phyloP scores from a whole-genome alignment of 2,329 filamentous ascomycete genomes.

The Aspergillus proliferans region DNA sequence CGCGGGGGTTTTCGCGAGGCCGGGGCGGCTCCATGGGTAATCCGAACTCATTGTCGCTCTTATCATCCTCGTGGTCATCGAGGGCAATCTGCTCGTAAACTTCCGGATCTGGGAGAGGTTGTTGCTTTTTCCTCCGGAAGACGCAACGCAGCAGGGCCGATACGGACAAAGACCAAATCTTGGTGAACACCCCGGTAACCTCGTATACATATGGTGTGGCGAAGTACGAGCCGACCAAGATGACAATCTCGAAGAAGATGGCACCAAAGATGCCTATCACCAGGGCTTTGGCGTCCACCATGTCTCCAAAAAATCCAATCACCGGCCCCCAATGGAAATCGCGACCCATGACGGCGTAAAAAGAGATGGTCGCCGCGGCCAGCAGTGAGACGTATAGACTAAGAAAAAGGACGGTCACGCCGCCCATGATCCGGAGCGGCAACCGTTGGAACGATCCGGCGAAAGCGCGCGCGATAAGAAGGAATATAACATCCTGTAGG shows the following conservation, averaged over 20 bases:
- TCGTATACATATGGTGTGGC: conserved; percentile 13
- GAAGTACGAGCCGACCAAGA: conserved; percentile 10
- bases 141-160: background rate
- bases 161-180: conserved; percentile 1
- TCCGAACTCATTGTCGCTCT: conserved; percentile 17
- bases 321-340: conserved; percentile 20
- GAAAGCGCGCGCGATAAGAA: conserved; percentile 9
- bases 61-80: conserved; percentile 17
- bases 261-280: conserved; percentile 13
- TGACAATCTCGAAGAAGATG: conserved; percentile 11
- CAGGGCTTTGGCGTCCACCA: conserved; percentile 17
- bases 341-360: conserved; percentile 12
- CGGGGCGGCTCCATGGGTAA: conserved; percentile 10
- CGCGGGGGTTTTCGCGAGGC: background rate
- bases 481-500: conserved; percentile 15
- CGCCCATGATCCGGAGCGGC: conserved; percentile 8
- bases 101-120: conserved; percentile 13
- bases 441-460: conserved; percentile 8
- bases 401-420: conserved; percentile 4
- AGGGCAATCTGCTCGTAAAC: conserved; percentile 19
- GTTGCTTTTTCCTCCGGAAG: background rate
- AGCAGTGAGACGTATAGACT: conserved; percentile 13
- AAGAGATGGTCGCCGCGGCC: conserved; percentile 15
- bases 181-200: conserved; percentile 3
- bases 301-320: conserved; percentile 16